Base-by-base conservation (phyloP, 345 rosid species). In the Euphorbia peplus region DNA sequence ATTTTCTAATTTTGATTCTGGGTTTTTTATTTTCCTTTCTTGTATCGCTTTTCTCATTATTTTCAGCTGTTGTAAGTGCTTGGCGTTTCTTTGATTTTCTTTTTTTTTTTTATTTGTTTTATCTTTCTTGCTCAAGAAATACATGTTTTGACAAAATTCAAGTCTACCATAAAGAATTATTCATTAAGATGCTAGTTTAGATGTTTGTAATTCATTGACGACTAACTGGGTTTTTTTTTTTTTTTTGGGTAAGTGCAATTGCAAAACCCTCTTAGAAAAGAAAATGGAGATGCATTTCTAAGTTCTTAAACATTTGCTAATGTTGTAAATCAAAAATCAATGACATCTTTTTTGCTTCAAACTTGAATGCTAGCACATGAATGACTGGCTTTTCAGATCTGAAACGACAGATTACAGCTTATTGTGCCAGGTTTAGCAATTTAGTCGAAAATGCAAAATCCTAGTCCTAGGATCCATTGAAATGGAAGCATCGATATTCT, bases 51-150 rank as follows among this genome's bases (percentile, higher is more conserved):
- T 53, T 22, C 37, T 29, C 22, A 60, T 35, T 8, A 14, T 13
- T 51, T 18, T 16, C 0, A n/a, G 41, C 8, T 16, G 6, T 25
- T 16, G 6, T 25, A 25, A 24, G 13, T 53, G 59, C 26, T 64
- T 71, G 14, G 11, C 35, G 35, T 48, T 14, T 35, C 35, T 46
- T 66, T 60, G 11, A 24, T 62, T 64, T 69, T 30, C 22, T 21
- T 62, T 21, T n/a, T 5, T 47, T 74, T 29, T 74, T 30, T 8
- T 50, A 37, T 50, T 68, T 12, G 18, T 2, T 59, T 64, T n/a
- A n/a, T n/a, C n/a, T n/a, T n/a, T n/a, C n/a, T n/a, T n/a, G n/a
- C n/a, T n/a, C n/a, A 64, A 47, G 29, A 26, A 10, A 25, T 11
- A 18, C 26, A 24, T 55, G 4, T 64, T 64, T 12, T 47, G 48